Conservation (phyloP, 2,329 filamentous ascomycete genomes). For the Apiospora marii region DNA sequence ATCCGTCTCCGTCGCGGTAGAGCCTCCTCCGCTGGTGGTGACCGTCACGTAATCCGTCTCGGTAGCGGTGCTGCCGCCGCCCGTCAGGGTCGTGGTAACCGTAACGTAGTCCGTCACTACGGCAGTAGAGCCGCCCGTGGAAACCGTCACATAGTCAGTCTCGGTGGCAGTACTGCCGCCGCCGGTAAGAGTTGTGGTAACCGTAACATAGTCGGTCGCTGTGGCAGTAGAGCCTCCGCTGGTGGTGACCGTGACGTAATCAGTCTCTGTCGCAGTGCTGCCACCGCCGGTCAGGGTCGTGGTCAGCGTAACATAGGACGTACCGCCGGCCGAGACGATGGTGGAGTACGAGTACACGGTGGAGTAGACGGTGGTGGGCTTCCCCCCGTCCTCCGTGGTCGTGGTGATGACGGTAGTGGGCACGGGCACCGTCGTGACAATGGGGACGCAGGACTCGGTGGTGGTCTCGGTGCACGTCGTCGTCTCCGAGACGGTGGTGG, state of each 20-base stretch:
- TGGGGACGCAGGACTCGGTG: background rate
- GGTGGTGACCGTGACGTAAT: background rate
- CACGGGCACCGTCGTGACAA: background rate
- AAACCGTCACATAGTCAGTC: no score
- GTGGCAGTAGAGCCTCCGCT: background rate
- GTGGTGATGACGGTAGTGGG: background rate
- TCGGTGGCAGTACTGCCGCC: background rate
- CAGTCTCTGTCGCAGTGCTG: background rate
- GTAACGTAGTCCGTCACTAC: background rate
- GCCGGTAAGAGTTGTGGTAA: background rate
- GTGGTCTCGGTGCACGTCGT: background rate
- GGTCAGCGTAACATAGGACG: background rate
- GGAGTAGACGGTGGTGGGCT: background rate
- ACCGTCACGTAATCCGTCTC: no score
- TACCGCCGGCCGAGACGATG: background rate
- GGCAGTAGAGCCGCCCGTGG: background rate
- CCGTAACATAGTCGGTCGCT: background rate
- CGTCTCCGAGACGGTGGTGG: conserved; percentile 1
- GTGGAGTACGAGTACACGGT: background rate
- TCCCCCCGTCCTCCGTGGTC: background rate
- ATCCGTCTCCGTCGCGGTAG: background rate
- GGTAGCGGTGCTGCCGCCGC: background rate
- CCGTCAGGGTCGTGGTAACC: background rate
- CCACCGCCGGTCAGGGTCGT: background rate
- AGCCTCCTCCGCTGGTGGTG: background rate